Conservation (phyloP, 306 rosid genomes). For the Pueraria montana region DNA sequence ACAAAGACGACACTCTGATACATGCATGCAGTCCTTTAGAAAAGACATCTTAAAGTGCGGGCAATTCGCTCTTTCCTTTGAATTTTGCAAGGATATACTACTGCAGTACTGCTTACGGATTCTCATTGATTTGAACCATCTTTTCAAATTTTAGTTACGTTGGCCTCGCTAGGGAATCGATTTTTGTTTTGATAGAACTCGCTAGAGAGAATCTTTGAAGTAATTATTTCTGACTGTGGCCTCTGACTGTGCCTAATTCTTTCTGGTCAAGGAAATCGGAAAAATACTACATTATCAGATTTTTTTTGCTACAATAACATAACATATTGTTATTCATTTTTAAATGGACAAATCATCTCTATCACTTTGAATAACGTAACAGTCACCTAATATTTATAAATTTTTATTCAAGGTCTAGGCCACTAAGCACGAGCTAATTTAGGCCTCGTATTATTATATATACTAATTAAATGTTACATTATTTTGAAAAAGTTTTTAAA, state of each 20-base stretch:
- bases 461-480: background rate
- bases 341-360: background rate
- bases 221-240: too few relatives aligned
- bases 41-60: background rate
- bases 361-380: background rate
- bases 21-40: background rate
- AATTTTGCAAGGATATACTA: background rate
- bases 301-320: background rate
- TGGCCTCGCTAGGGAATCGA: background rate
- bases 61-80: background rate
- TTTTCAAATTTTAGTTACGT: background rate
- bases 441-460: background rate
- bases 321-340: conserved; percentile 3
- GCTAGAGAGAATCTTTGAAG: too few relatives aligned
- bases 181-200: too few relatives aligned
- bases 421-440: background rate
- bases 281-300: background rate
- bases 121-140: background rate
- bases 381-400: background rate
- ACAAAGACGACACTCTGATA: background rate
- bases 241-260: background rate
- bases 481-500: background rate
- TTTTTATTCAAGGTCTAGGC: background rate
- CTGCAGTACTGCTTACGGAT: too few relatives aligned
- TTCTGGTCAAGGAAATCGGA: background rate